phyloP scores from a whole-genome alignment of 345 rosid genomes.

The Eucalyptus tenuipes region DNA sequence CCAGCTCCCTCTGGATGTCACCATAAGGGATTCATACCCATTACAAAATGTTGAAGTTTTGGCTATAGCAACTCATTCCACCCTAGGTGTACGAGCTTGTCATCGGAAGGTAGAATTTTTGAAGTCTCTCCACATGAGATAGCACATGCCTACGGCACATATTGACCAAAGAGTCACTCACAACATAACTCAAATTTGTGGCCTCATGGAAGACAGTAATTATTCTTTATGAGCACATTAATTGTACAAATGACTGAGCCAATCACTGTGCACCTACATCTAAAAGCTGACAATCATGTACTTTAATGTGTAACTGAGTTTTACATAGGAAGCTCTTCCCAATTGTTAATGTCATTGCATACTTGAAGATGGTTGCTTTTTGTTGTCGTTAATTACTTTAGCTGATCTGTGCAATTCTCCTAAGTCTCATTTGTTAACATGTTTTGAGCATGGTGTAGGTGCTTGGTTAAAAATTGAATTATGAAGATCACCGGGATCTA shows the following conservation, averaged over 20 bases:
- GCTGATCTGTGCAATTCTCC: neutral
- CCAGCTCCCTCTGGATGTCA: neutral
- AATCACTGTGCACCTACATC: neutral
- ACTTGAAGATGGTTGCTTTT: neutral
- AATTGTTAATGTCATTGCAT: neutral
- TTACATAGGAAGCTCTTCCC: neutral
- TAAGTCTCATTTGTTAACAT: neutral
- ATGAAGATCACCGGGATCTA: neutral
- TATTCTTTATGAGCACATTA: neutral
- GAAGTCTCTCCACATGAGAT: neutral
- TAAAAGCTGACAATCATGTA: neutral
- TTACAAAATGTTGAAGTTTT: neutral
- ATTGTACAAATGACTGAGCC: neutral
- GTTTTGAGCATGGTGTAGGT: neutral
- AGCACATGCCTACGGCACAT: neutral
- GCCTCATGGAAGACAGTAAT: neutral
- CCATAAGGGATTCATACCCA: neutral
- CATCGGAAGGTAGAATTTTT: neutral
- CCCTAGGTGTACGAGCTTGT: neutral
- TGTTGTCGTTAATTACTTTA: neutral
- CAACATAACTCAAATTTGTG: neutral
- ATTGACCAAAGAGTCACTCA: neutral
- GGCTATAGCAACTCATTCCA: neutral
- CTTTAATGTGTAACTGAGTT: neutral
- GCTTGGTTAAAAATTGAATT: neutral